A percentile compares a stretch with the other conserved stretches of the same genome.
Conservation (phyloP, 1,284 basidiomycete species). For the Chondrostereum purpureum region DNA sequence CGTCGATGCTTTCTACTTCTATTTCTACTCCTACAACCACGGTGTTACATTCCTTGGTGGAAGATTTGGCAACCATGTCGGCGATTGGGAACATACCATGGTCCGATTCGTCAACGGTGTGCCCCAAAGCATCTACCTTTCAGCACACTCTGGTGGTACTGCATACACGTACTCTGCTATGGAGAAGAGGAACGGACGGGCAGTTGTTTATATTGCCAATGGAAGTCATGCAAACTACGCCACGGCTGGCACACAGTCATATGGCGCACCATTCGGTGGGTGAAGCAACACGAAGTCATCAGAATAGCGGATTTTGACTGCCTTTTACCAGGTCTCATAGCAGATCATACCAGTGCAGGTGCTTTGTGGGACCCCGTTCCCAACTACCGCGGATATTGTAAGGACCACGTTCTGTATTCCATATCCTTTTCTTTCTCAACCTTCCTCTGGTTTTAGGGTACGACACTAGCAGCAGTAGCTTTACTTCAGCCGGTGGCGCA, state of each 20-base stretch:
- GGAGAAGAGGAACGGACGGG: constrained; percentile 17
- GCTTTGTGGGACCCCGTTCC: constrained; percentile 22
- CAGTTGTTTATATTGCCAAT: constrained; percentile 22
- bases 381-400: constrained; percentile 24
- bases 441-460: constrained; percentile 5
- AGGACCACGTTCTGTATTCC: background rate
- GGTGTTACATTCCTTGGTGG: constrained; percentile 21
- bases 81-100: constrained; percentile 33
- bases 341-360: constrained; percentile 18
- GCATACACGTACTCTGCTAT: constrained; percentile 22
- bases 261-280: constrained; percentile 16
- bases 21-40: constrained; percentile 26
- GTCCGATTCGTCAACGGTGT: constrained; percentile 27
- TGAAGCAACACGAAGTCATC: background rate
- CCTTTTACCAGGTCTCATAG: constrained; percentile 14
- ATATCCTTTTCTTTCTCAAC: background rate
- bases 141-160: constrained; percentile 25
- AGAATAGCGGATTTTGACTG: too few relatives aligned
- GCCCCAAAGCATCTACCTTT: constrained; percentile 25
- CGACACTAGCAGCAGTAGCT: constrained; percentile 18
- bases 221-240: constrained; percentile 28
- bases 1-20: constrained; percentile 36
- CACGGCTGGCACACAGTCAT: constrained; percentile 20
- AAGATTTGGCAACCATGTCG: constrained; percentile 23
- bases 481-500: constrained; percentile 20